Conservation (phyloP, 495 filamentous ascomycete genomes). For the Pyrenula aspistea region DNA sequence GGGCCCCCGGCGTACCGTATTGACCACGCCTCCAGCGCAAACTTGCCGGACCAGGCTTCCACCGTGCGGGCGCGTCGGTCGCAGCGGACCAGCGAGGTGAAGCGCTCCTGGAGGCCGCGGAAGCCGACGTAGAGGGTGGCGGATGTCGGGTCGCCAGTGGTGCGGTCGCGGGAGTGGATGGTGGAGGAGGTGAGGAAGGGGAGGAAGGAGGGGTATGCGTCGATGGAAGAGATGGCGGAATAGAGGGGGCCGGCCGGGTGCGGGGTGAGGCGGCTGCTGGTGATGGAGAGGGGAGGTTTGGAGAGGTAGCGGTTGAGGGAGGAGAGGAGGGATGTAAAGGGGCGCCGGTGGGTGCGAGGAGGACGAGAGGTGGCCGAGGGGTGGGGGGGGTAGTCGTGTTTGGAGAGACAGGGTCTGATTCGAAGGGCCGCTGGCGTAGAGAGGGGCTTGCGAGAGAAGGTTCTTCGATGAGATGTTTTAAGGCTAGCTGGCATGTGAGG, state of each 20-base stretch:
- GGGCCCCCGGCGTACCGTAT: not conserved
- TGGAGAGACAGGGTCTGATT: no score
- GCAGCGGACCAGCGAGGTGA: not conserved
- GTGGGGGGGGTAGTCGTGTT: not conserved
- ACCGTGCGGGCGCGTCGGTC: not conserved
- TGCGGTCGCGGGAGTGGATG: slow-evolving; percentile 9
- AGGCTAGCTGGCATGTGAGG: no score
- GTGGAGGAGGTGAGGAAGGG: slow-evolving; percentile 37
- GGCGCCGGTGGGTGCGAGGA: not conserved
- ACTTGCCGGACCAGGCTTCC: not conserved
- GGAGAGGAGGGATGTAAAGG: not conserved
- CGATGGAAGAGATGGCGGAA: slow-evolving; percentile 8
- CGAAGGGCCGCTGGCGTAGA: not conserved
- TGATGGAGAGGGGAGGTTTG: not conserved
- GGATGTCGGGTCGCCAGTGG: not conserved
- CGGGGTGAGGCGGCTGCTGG: not conserved
- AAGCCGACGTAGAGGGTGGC: not conserved
- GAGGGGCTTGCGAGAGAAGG: not conserved
- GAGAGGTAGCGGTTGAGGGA: not conserved
- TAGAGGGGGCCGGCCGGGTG: not conserved
- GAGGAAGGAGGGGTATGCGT: slow-evolving; percentile 13
- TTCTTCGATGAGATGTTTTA: not conserved
- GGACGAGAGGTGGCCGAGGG: not conserved
- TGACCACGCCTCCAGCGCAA: not conserved
- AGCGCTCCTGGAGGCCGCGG: not conserved